Conservation (phyloP, 202 grass and related monocot genomes). For the Bolboschoenoplectus hybrid region DNA sequence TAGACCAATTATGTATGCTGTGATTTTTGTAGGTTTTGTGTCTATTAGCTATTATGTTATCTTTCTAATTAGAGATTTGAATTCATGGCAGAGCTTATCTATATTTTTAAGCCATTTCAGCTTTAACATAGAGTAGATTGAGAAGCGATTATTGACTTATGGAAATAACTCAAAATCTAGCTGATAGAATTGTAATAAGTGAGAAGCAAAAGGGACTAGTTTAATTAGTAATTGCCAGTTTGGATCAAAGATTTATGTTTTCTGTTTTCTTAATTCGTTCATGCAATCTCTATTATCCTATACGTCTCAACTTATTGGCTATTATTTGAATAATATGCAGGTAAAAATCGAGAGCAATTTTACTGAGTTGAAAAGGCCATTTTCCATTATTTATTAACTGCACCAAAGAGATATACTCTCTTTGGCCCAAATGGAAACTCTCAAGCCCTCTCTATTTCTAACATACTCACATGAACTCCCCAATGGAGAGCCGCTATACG, state of each 20-base stretch:
- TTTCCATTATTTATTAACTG: not conserved
- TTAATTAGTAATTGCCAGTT: conserved; percentile 7
- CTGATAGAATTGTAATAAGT: not conserved
- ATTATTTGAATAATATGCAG: conserved; percentile 28
- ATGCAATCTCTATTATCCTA: not conserved
- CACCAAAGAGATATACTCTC: not conserved
- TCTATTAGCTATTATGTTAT: conserved; percentile 7
- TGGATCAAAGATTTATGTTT: not conserved
- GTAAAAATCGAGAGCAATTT: conserved; percentile 8
- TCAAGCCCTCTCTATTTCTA: conserved; percentile 55
- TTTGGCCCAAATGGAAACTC: conserved; percentile 52
- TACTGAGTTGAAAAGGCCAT: not conserved
- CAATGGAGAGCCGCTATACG: conserved; percentile 62
- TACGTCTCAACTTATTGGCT: conserved; percentile 11
- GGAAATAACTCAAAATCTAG: conserved; percentile 7
- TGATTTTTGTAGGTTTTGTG: not conserved
- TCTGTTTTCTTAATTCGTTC: not conserved
- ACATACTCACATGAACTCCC: conserved; percentile 72
- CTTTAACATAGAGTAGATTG: not conserved
- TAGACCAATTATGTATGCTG: conserved; percentile 4
- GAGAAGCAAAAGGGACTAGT: not conserved
- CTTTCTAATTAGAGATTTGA: not conserved
- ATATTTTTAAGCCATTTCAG: not conserved
- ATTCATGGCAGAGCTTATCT: not conserved
- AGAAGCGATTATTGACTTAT: not conserved